A percentile compares a stretch with the other conserved stretches of the same genome.
These are phyloP conservation scores for Nematodospora valgi DNA, from an alignment of 805 yeast species.

Conservation along the genomic window DNA sequence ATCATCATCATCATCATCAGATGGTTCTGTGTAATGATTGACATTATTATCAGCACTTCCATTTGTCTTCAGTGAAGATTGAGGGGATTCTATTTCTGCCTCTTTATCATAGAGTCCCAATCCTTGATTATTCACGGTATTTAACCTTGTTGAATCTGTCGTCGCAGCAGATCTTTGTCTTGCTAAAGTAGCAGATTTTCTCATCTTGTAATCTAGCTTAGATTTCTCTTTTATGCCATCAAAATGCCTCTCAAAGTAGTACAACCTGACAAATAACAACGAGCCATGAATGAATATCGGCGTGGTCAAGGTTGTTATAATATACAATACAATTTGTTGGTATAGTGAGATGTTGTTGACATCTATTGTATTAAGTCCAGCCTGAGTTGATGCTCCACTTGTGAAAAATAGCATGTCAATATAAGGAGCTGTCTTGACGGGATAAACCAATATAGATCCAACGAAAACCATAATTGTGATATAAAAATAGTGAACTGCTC, in stretches of 20 bases:
- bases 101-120: conserved; percentile 21
- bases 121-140: conserved; percentile 24
- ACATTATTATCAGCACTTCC: conserved; percentile 10
- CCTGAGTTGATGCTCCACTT: conserved; percentile 80
- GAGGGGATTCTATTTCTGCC: conserved; percentile 7
- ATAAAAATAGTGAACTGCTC: conserved; percentile 72
- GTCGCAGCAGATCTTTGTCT: conserved; percentile 27
- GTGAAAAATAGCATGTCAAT: conserved; percentile 79
- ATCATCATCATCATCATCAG: conserved; percentile 26
- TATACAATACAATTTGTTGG: conserved; percentile 75
- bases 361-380: conserved; percentile 83
- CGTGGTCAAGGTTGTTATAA: conserved; percentile 64
- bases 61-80: conserved; percentile 5
- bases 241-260: conserved; percentile 86
- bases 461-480: conserved; percentile 56
- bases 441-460: conserved; percentile 75
- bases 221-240: conserved; percentile 77
- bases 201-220: conserved; percentile 74
- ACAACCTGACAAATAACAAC: conserved; percentile 71
- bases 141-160: conserved; percentile 21
- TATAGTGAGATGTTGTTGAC: conserved; percentile 60
- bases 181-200: conserved; percentile 73
- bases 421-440: conserved; percentile 61
- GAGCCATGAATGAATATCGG: conserved; percentile 87
- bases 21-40: conserved; percentile 41